phyloP scores from a whole-genome alignment of 306 rosid genomes.

The Lathyrus sativus region DNA sequence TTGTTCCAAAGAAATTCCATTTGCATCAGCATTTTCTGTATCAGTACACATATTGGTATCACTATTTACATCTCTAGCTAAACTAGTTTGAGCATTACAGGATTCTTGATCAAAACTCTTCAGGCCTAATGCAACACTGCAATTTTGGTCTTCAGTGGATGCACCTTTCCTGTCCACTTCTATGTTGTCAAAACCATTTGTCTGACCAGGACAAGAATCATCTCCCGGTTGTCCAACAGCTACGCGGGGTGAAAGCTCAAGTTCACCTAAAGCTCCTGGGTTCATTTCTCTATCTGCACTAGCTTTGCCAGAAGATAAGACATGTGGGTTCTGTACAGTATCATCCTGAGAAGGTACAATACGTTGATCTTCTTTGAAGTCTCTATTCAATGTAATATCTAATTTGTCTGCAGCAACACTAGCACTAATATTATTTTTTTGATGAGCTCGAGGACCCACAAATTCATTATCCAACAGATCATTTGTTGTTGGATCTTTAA shows the following conservation, averaged over 20 bases:
- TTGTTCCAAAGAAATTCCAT: constrained; percentile 53
- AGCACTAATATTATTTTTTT: constrained; percentile 43
- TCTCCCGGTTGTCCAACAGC: constrained; percentile 49
- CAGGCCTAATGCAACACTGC: constrained; percentile 55
- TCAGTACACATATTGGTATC: constrained; percentile 58
- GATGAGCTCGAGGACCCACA: constrained; percentile 52
- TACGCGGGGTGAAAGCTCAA: constrained; percentile 49
- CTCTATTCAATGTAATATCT: constrained; percentile 47
- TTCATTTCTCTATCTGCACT: constrained; percentile 51
- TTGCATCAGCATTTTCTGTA: constrained; percentile 51
- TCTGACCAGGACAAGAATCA: constrained; percentile 60
- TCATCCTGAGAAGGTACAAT: constrained; percentile 52
- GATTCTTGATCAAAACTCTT: constrained; percentile 67
- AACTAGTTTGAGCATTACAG: constrained; percentile 59
- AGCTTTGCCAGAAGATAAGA: constrained; percentile 51
- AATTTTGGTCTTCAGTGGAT: constrained; percentile 62
- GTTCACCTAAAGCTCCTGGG: constrained; percentile 43
- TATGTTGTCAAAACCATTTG: constrained; percentile 62
- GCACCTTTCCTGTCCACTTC: constrained; percentile 55
- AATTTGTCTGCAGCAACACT: constrained; percentile 57
- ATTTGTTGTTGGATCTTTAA: constrained; percentile 49
- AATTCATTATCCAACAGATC: constrained; percentile 52
- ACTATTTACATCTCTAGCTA: constrained; percentile 91
- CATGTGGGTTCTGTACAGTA: constrained; percentile 42
- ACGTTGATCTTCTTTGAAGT: constrained; percentile 46